Conservation (phyloP, 768 basidiomycete species). For the Symmetrospora coprosmae region DNA sequence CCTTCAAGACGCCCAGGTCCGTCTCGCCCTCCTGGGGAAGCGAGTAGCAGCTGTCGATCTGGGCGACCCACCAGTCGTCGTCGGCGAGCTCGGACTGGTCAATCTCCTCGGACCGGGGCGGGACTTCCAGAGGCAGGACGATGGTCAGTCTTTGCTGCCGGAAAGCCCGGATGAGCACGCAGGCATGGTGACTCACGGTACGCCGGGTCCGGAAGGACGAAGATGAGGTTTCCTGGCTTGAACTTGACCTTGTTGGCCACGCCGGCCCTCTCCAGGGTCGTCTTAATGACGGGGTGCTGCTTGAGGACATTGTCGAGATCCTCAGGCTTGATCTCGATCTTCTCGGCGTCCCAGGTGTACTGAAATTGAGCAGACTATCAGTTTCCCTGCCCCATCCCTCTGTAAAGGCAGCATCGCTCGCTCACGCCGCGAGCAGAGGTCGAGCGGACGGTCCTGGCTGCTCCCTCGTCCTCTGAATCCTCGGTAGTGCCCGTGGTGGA, state of each 20-base stretch:
- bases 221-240: neutral
- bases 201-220: neutral
- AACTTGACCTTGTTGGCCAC: neutral
- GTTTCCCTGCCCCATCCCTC: too few relatives aligned
- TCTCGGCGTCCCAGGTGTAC: neutral
- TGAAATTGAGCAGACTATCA: too few relatives aligned
- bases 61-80: neutral
- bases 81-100: neutral
- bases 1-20: too few relatives aligned
- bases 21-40: too few relatives aligned
- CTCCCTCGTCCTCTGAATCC: neutral
- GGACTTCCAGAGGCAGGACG: too few relatives aligned
- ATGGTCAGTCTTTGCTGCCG: too few relatives aligned
- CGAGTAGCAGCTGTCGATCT: neutral
- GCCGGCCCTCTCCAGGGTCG: neutral
- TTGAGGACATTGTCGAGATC: neutral
- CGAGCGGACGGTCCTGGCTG: too few relatives aligned
- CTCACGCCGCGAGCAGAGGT: too few relatives aligned
- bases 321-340: neutral
- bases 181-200: too few relatives aligned
- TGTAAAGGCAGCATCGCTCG: too few relatives aligned
- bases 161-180: too few relatives aligned
- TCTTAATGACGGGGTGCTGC: neutral
- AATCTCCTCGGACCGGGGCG: neutral
- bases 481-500: neutral